Evolutionary conservation across 1,284 basidiomycete genomes (phyloP), one percentile per base, ranked within the genome.

Genomic region (Athelia sp.): DNA sequence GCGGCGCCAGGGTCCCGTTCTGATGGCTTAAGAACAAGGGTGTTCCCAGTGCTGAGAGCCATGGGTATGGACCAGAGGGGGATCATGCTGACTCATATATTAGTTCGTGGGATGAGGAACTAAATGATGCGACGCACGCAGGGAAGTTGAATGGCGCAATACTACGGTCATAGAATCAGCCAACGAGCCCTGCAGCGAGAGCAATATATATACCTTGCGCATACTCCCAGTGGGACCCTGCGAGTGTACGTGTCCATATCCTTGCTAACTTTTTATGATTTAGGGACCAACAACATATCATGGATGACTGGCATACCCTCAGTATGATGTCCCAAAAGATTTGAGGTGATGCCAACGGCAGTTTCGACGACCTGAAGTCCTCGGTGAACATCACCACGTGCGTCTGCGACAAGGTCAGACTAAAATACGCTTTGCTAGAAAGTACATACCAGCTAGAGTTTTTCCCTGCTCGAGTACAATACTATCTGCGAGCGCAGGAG

Each of bases 221-320:
- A 90, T 32, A 91, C 87, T 54, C 89, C 88, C 18, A 93, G 71
- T 3, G 91, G 89, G 31, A 90, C 67, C 53, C 82, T 81, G 43
- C 93, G 79, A 19, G 87, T 86, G 53, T 90, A 86, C 9, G 96
- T 98, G 65, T 98, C 96, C 96, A 98, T 99, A 63, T 98, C 94
- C 68, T 87, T 93, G 68, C 90, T 90, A 8, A 96, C 93, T 87
- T 52, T 14, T 46, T 6, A 46, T 24, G 46, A n/a, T 45, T 17
- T n/a, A 18, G 24, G 4, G 4, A 24, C 4, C 6, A n/a, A 9
- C 52, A 49, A 13, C 21, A 22, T 46, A 13, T 31, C 31, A 43
- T 29, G 29, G 15, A 38, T 4, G 18, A 29, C 29, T 19, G 19
- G 24, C 42, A 53, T n/a, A 78, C 90, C 90, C 77, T 98, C 96